These are phyloP conservation scores for Pyrenochaeta sp. DNA, from an alignment of 2,329 filamentous ascomycete species.

Conservation along the genomic window DNA sequence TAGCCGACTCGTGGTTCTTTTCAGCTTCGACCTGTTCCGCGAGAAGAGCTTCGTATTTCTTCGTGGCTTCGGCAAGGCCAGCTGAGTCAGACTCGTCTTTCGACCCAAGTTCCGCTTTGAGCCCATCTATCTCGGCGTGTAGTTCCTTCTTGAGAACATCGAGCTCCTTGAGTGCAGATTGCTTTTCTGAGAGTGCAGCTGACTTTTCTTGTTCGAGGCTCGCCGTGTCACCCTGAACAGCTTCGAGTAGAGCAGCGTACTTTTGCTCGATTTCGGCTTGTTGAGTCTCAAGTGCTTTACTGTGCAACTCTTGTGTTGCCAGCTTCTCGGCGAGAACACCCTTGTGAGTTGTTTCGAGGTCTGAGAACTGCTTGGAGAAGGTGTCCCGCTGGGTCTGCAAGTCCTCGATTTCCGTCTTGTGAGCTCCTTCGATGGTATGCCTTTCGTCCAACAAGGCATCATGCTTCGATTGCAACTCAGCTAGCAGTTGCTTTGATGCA, in stretches of 20 bases:
- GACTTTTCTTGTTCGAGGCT: constrained; percentile 41
- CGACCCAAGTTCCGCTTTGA: constrained; percentile 29
- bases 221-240: constrained; percentile 32
- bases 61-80: constrained; percentile 27
- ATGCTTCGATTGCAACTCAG: constrained; percentile 20
- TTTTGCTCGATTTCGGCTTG: constrained; percentile 42
- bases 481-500: constrained; percentile 35
- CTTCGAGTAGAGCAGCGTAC: constrained; percentile 39
- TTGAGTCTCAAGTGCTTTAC: constrained; percentile 32
- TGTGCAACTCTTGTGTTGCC: constrained; percentile 28
- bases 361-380: constrained; percentile 27
- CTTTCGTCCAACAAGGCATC: constrained; percentile 29
- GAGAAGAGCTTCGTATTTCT: constrained; percentile 37
- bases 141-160: constrained; percentile 32
- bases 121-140: constrained; percentile 22
- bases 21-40: constrained; percentile 38
- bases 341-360: constrained; percentile 32
- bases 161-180: constrained; percentile 38
- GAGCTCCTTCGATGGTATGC: constrained; percentile 16
- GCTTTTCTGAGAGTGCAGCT: constrained; percentile 28
- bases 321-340: constrained; percentile 24
- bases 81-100: constrained; percentile 26
- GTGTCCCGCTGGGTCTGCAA: constrained; percentile 27
- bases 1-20: constrained; percentile 38
- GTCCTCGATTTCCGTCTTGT: constrained; percentile 29